A percentile compares a stretch with the other conserved stretches of the same genome.
phyloP scores from a whole-genome alignment of 306 rosid genomes.

The Ochetophila trinervis region DNA sequence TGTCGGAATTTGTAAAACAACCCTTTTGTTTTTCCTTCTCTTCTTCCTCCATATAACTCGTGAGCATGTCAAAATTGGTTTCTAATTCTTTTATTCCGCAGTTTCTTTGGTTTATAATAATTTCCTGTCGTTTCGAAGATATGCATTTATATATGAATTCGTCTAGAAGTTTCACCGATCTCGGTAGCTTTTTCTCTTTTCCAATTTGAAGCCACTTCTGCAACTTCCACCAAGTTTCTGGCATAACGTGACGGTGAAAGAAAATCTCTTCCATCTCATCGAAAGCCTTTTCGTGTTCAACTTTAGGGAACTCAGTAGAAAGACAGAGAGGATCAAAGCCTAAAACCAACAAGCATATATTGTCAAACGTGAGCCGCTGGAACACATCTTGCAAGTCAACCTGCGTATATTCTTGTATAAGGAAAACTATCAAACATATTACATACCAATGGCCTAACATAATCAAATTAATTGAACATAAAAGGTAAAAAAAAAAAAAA shows the following conservation, averaged over 20 bases:
- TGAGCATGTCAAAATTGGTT: constrained; percentile 11
- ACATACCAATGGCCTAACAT: not conserved
- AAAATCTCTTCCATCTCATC: constrained; percentile 24
- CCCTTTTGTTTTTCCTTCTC: not conserved
- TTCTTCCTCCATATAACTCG: constrained; percentile 6
- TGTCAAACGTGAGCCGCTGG: constrained; percentile 37
- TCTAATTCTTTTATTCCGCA: not conserved
- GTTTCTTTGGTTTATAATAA: no score
- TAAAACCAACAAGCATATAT: constrained; percentile 28
- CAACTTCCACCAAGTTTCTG: constrained; percentile 16
- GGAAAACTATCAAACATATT: not conserved
- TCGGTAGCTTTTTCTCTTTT: not conserved
- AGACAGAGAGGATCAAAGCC: constrained; percentile 44
- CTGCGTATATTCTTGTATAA: not conserved
- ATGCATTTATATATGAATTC: constrained; percentile 11
- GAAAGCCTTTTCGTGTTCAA: constrained; percentile 38
- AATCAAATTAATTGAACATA: not conserved
- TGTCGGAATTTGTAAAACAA: not conserved
- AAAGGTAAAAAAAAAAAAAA: no score
- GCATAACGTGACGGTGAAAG: constrained; percentile 27
- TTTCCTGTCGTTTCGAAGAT: not conserved
- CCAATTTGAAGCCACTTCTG: constrained; percentile 17
- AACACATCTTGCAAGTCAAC: constrained; percentile 42
- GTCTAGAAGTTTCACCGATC: constrained; percentile 16
- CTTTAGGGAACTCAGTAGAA: constrained; percentile 29